These are phyloP conservation scores for Chamaecyparis obtusa DNA, from an alignment of 75 land plant species.

Conservation along the genomic window DNA sequence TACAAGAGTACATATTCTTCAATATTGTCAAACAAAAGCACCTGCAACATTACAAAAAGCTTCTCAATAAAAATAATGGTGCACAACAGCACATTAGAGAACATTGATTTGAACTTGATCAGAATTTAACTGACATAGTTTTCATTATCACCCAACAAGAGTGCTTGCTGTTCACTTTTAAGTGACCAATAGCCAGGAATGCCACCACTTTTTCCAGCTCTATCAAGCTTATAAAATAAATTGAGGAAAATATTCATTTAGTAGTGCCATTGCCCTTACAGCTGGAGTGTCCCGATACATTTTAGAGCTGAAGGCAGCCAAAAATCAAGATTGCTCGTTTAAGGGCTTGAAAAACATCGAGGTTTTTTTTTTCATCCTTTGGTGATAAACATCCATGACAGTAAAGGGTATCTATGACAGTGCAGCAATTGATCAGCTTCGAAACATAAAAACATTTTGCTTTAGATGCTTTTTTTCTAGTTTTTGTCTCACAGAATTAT, in stretches of 20 bases:
- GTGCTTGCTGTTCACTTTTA: neutral
- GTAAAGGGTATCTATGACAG: neutral
- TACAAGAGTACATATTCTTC: too few species aligned
- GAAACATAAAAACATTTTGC: neutral
- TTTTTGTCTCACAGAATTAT: too few species aligned
- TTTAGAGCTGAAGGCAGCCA: neutral
- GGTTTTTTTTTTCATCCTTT: neutral
- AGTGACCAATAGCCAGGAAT: neutral
- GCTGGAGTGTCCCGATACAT: neutral
- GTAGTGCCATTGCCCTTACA: too few species aligned
- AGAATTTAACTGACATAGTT: neutral
- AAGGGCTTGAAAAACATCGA: neutral
- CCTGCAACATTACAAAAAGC: too few species aligned
- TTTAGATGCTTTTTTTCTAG: neutral
- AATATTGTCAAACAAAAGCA: too few species aligned
- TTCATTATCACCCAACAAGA: neutral
- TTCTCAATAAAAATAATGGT: too few species aligned
- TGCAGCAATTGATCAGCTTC: neutral
- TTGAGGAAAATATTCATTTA: neutral
- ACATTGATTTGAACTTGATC: slow-evolving; percentile 29
- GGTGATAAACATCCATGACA: neutral
- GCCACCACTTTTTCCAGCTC: neutral
- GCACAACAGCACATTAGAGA: too few species aligned
- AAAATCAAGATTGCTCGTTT: neutral
- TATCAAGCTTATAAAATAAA: neutral